Percentiles rank a stretch among this genome's conserved stretches.
phyloP scores from a whole-genome alignment of 2,329 filamentous ascomycete species.

The Fusarium avenaceum region DNA sequence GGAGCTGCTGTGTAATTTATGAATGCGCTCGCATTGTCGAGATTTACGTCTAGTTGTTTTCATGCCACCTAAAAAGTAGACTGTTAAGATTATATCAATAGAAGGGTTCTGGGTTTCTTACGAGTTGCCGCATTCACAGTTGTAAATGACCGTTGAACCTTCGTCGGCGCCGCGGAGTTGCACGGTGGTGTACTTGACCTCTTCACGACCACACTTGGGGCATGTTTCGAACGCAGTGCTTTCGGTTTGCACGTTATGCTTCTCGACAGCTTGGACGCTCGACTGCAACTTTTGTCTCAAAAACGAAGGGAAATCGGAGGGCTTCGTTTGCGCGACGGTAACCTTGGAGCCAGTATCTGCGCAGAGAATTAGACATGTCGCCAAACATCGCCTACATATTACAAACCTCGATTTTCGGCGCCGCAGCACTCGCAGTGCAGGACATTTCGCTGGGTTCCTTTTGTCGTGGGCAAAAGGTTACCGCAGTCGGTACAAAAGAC shows the following conservation, averaged over 20 bases:
- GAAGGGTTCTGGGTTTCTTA: slow-evolving; percentile 56
- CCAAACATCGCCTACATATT: background rate
- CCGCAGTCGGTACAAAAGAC: slow-evolving; percentile 95
- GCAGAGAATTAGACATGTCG: slow-evolving; percentile 28
- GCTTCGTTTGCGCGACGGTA: slow-evolving; percentile 86
- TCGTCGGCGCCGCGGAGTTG: slow-evolving; percentile 95
- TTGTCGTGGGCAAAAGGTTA: slow-evolving; percentile 86
- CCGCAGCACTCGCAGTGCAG: slow-evolving; percentile 89
- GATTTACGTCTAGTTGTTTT: slow-evolving; percentile 66
- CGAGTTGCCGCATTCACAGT: slow-evolving; percentile 88
- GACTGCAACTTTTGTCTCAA: slow-evolving; percentile 85
- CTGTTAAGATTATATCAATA: slow-evolving; percentile 46
- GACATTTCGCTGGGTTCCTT: slow-evolving; percentile 80
- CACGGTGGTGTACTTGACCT: slow-evolving; percentile 87
- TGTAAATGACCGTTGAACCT: slow-evolving; percentile 92
- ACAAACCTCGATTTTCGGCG: slow-evolving; percentile 82
- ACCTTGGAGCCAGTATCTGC: slow-evolving; percentile 81
- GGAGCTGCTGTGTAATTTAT: slow-evolving; percentile 57
- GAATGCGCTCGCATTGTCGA: slow-evolving; percentile 33
- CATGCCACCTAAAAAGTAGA: slow-evolving; percentile 61
- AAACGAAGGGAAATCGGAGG: slow-evolving; percentile 90
- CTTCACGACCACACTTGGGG: slow-evolving; percentile 81
- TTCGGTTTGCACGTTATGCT: slow-evolving; percentile 81
- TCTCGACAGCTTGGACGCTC: slow-evolving; percentile 84
- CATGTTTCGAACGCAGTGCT: slow-evolving; percentile 78